Evolutionary conservation across 2,329 filamentous ascomycete genomes (phyloP).

Genomic region (Colletotrichum melonis): DNA sequence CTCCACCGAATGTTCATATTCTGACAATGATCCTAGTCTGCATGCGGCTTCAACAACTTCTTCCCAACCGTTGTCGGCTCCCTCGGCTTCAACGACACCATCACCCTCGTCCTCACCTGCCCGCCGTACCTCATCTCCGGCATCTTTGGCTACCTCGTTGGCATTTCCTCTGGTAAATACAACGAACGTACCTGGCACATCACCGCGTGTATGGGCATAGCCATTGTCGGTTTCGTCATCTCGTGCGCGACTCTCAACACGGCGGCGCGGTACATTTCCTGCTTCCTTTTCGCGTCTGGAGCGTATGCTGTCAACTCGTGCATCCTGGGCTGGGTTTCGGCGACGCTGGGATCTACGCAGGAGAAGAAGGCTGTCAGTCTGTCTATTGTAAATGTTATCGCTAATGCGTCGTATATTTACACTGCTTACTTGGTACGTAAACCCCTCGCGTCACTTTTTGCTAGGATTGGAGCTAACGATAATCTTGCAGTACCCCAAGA

Average conservation of each 20-base stretch:
- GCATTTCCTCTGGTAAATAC: slow-evolving; percentile 54
- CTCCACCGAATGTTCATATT: too few relatives aligned
- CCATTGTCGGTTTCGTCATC: slow-evolving; percentile 52
- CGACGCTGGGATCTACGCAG: slow-evolving; percentile 53
- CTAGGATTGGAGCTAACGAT: not conserved
- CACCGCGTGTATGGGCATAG: slow-evolving; percentile 49
- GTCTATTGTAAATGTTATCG: slow-evolving; percentile 55
- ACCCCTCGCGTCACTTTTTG: accelerated
- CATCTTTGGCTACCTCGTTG: slow-evolving; percentile 53
- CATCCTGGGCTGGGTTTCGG: slow-evolving; percentile 52
- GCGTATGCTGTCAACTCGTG: slow-evolving; percentile 52
- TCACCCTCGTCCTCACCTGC: slow-evolving; percentile 57
- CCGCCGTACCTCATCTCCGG: slow-evolving; percentile 60
- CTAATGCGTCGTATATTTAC: slow-evolving; percentile 57
- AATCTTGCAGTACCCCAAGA: slow-evolving; percentile 46
- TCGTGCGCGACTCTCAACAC: slow-evolving; percentile 45
- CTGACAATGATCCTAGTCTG: slow-evolving; percentile 11
- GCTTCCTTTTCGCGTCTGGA: slow-evolving; percentile 49
- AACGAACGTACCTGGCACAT: slow-evolving; percentile 56
- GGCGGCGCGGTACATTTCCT: slow-evolving; percentile 45
- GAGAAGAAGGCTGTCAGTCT: slow-evolving; percentile 57
- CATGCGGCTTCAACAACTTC: slow-evolving; percentile 43
- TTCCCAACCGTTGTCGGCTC: slow-evolving; percentile 47
- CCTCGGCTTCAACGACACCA: slow-evolving; percentile 47
- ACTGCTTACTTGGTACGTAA: slow-evolving; percentile 50